These are phyloP conservation scores for Besnoitia besnoiti DNA, from an alignment of 169 alveolate genomes.

Conservation along the genomic window DNA sequence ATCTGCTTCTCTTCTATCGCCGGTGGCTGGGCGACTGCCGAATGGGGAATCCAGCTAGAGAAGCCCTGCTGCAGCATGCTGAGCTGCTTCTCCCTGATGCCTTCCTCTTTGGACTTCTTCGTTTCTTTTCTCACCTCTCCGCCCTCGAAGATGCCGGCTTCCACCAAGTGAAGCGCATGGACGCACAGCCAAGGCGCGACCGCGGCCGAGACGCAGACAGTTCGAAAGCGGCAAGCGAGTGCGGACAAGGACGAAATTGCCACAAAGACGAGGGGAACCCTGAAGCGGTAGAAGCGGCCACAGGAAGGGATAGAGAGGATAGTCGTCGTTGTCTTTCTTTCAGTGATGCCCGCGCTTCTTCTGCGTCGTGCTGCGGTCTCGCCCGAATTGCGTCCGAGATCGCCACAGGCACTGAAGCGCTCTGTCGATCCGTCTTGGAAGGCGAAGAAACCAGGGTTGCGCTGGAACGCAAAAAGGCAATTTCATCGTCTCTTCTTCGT, in stretches of 20 bases:
- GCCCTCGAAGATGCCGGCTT: neutral
- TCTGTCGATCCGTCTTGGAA: neutral
- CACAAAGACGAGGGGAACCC: too few relatives aligned
- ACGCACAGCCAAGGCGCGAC: too few relatives aligned
- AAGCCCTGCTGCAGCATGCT: slow-evolving; percentile 29
- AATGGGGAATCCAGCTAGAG: neutral
- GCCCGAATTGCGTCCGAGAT: neutral
- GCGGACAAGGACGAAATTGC: too few relatives aligned
- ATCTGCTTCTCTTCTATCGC: neutral
- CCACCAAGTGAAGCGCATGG: too few relatives aligned
- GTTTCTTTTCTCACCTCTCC: neutral
- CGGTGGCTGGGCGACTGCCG: slow-evolving; percentile 45
- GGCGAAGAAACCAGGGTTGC: neutral
- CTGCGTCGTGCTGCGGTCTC: neutral
- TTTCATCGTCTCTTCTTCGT: neutral
- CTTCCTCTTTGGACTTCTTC: neutral
- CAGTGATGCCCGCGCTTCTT: too few relatives aligned
- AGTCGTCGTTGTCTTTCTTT: too few relatives aligned
- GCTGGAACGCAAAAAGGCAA: neutral
- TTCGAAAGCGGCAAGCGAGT: too few relatives aligned
- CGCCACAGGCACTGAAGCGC: neutral
- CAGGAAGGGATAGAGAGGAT: too few relatives aligned
- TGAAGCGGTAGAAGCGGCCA: too few relatives aligned
- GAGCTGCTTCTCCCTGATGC: slow-evolving; percentile 29
- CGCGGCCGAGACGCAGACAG: too few relatives aligned